Percentiles rank a stretch among this genome's conserved stretches.
Evolutionary conservation across 257 asterid genomes (phyloP).

Genomic region (Thymus quinquecostatus): DNA sequence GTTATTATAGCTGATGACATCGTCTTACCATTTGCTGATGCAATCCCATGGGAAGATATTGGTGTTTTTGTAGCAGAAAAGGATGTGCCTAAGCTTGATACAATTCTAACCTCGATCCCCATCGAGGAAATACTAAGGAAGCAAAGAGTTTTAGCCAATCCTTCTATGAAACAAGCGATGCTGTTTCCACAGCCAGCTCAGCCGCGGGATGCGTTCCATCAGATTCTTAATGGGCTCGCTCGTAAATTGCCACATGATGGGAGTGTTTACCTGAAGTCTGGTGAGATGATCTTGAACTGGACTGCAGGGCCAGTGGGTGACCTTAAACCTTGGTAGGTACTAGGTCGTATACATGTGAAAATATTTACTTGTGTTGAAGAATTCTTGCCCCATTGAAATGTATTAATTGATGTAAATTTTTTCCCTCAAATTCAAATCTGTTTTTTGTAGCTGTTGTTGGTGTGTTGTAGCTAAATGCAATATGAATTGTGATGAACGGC

Average conservation of each 20-base stretch:
- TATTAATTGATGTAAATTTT: slow-evolving; percentile 29
- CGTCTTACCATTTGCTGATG: slow-evolving; percentile 89
- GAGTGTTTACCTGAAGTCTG: slow-evolving; percentile 53
- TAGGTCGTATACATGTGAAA: not conserved
- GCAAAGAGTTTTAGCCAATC: slow-evolving; percentile 83
- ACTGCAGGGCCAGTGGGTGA: slow-evolving; percentile 84
- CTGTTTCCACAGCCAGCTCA: slow-evolving; percentile 83
- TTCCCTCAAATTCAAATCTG: slow-evolving; percentile 12
- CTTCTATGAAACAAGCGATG: slow-evolving; percentile 95
- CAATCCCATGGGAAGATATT: slow-evolving; percentile 96
- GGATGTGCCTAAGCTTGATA: slow-evolving; percentile 80
- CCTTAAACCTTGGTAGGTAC: slow-evolving; percentile 77
- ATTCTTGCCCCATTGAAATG: not conserved
- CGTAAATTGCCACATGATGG: slow-evolving; percentile 76
- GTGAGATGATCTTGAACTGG: slow-evolving; percentile 78
- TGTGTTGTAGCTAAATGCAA: slow-evolving; percentile 15
- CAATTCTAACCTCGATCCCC: slow-evolving; percentile 78
- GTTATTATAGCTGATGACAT: slow-evolving; percentile 94
- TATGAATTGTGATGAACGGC: slow-evolving; percentile 4
- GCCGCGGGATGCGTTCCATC: slow-evolving; percentile 89
- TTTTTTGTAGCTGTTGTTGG: slow-evolving; percentile 6
- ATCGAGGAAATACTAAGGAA: slow-evolving; percentile 70
- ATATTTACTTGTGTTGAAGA: slow-evolving; percentile 7
- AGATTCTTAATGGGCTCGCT: slow-evolving; percentile 81
- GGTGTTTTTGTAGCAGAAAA: slow-evolving; percentile 82